Evolutionary conservation across 768 basidiomycete species (phyloP).

Genomic region (Lactifluus piperatus): DNA sequence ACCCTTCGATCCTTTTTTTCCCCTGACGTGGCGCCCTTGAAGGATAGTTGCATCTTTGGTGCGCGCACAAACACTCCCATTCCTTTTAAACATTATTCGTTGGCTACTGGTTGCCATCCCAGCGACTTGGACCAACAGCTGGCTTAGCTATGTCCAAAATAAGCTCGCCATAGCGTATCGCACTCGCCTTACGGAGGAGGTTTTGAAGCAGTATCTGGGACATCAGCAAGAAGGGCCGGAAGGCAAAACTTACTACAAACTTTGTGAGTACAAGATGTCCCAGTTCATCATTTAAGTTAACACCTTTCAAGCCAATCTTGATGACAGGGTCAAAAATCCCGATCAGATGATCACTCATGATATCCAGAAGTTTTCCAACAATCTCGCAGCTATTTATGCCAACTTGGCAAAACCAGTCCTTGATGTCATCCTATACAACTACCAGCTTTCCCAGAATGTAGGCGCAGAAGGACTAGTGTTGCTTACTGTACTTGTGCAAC

Average conservation of each 20-base stretch:
- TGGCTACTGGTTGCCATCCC: constrained; percentile 93
- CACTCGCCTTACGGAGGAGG: constrained; percentile 75
- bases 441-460: constrained; percentile 87
- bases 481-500: constrained; percentile 77
- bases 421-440: constrained; percentile 92
- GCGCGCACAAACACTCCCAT: constrained; percentile 67
- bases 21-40: neutral
- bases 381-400: constrained; percentile 88
- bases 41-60: constrained; percentile 96
- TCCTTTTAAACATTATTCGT: constrained; percentile 75
- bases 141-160: constrained; percentile 89
- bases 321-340: constrained; percentile 92
- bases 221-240: constrained; percentile 52
- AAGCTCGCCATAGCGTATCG: constrained; percentile 87
- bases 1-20: constrained; percentile 1
- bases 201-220: constrained; percentile 79
- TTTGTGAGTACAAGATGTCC: constrained; percentile 42
- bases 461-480: constrained; percentile 87
- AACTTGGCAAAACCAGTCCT: constrained; percentile 91
- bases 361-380: constrained; percentile 84
- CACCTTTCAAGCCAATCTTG: constrained; percentile 62
- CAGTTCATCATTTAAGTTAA: neutral
- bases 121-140: constrained; percentile 88
- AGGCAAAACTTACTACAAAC: constrained; percentile 89
- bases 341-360: constrained; percentile 98